Conservation (phyloP, 1,284 basidiomycete species). For the Fistulinella cinereoalba region DNA sequence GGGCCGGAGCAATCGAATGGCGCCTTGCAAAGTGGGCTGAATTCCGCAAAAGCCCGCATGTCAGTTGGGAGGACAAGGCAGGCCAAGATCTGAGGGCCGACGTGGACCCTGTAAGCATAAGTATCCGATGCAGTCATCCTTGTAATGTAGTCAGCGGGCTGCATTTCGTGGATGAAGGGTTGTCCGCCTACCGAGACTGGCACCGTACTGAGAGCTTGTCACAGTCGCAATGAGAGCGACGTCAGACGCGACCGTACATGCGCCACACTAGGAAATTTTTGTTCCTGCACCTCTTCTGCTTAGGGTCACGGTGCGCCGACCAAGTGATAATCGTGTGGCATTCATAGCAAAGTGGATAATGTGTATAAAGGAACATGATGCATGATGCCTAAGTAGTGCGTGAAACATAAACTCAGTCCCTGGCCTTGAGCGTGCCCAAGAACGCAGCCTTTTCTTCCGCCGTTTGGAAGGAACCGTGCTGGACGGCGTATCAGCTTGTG, state of each 20-base stretch:
- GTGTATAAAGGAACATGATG: constrained; percentile 34
- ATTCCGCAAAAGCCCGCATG: constrained; percentile 16
- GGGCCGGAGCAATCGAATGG: constrained; percentile 1
- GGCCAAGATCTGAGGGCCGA: constrained; percentile 52
- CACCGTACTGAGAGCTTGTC: constrained; percentile 31
- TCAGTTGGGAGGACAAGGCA: constrained; percentile 13
- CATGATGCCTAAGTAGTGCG: constrained; percentile 36
- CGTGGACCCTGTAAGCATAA: constrained; percentile 80
- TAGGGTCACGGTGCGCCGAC: too few relatives aligned
- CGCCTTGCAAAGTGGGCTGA: constrained; percentile 5
- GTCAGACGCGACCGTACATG: not conserved
- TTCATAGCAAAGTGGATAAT: constrained; percentile 40
- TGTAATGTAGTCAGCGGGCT: constrained; percentile 8
- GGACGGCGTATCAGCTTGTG: constrained; percentile 19
- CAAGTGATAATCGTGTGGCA: too few relatives aligned
- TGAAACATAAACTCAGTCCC: constrained; percentile 46
- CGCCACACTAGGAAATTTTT: constrained; percentile 13
- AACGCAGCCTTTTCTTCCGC: constrained; percentile 94
- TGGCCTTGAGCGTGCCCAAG: constrained; percentile 87
- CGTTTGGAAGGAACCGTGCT: constrained; percentile 96
- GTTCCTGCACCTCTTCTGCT: too few relatives aligned
- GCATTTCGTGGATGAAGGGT: not conserved
- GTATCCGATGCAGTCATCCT: constrained; percentile 73
- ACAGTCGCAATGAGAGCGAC: constrained; percentile 9
- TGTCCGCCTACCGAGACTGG: constrained; percentile 51